Evolutionary conservation across 202 grass and related monocot genomes (phyloP).

Genomic region (Setaria viridis): DNA sequence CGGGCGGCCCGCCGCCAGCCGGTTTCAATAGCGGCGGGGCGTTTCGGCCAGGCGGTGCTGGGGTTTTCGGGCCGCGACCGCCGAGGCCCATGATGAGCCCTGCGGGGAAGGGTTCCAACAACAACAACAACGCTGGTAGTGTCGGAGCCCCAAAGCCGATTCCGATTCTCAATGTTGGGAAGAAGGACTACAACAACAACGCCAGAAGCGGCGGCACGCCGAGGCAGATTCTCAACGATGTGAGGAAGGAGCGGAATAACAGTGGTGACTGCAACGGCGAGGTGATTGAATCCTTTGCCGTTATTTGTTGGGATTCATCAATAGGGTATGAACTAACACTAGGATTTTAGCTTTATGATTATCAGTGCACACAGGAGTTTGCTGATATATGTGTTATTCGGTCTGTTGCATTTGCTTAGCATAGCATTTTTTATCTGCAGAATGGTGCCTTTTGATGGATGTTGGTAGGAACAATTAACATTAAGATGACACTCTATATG

Average conservation of each 20-base stretch:
- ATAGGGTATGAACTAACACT: conserved; percentile 6
- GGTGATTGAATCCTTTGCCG: conserved; percentile 50
- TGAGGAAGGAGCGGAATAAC: conserved; percentile 12
- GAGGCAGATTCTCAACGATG: conserved; percentile 19
- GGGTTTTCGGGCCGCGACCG: conserved; percentile 20
- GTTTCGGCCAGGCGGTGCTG: conserved; percentile 42
- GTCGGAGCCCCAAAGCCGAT: neutral
- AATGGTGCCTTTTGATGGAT: neutral
- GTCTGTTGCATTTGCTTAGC: neutral
- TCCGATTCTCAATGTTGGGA: conserved; percentile 2
- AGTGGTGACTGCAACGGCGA: conserved; percentile 7
- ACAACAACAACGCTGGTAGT: neutral
- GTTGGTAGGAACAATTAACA: neutral
- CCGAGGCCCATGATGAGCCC: conserved; percentile 36
- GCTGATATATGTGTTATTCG: neutral
- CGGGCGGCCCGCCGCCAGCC: conserved; percentile 9
- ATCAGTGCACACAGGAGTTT: neutral
- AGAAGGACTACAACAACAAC: neutral
- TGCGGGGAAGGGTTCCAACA: conserved; percentile 15
- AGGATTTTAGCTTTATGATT: conserved; percentile 26
- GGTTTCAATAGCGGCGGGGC: conserved; percentile 39
- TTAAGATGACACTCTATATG: conserved; percentile 1
- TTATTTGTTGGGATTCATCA: conserved; percentile 25
- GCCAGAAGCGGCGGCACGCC: neutral
- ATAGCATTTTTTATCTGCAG: conserved; percentile 20